Evolutionary conservation across 139 green algal species (phyloP).

Genomic region (Tetratostichococcus sp.): DNA sequence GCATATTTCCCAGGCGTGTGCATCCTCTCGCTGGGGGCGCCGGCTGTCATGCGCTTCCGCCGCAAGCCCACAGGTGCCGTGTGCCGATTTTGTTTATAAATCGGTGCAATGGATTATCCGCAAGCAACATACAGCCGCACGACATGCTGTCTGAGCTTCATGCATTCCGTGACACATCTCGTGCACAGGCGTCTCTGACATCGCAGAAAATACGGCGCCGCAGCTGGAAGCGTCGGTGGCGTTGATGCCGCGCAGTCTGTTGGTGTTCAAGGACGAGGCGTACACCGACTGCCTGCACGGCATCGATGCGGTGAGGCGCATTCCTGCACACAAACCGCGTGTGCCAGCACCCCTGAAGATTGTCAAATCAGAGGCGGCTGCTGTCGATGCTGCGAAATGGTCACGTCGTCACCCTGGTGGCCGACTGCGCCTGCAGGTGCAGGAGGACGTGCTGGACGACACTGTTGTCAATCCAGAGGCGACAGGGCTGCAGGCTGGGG

Average conservation of each 20-base stretch:
- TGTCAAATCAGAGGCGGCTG: too few species aligned
- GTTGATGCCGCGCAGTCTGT: slow-evolving; percentile 49
- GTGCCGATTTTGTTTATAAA: too few species aligned
- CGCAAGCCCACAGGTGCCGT: slow-evolving; percentile 32
- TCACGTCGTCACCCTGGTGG: too few species aligned
- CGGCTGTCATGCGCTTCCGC: slow-evolving; percentile 59
- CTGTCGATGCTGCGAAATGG: too few species aligned
- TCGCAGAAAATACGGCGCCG: too few species aligned
- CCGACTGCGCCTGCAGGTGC: slow-evolving; percentile 25
- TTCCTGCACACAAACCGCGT: too few species aligned
- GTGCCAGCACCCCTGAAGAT: too few species aligned
- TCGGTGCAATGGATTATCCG: too few species aligned
- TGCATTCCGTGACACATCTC: neutral
- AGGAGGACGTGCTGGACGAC: slow-evolving; percentile 26
- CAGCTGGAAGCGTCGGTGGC: slow-evolving; percentile 32
- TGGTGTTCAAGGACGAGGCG: slow-evolving; percentile 51
- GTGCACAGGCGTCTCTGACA: too few species aligned
- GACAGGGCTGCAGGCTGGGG: slow-evolving; percentile 1
- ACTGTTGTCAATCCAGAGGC: slow-evolving; percentile 24
- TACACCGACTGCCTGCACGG: slow-evolving; percentile 54
- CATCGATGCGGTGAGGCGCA: slow-evolving; percentile 53
- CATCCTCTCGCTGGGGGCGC: slow-evolving; percentile 52
- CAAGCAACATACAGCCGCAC: too few species aligned
- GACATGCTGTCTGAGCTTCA: too few species aligned
- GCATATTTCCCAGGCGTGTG: slow-evolving; percentile 48